These are phyloP conservation scores for Tetraselmis chui DNA, from an alignment of 139 green algal genomes.

Conservation along the genomic window DNA sequence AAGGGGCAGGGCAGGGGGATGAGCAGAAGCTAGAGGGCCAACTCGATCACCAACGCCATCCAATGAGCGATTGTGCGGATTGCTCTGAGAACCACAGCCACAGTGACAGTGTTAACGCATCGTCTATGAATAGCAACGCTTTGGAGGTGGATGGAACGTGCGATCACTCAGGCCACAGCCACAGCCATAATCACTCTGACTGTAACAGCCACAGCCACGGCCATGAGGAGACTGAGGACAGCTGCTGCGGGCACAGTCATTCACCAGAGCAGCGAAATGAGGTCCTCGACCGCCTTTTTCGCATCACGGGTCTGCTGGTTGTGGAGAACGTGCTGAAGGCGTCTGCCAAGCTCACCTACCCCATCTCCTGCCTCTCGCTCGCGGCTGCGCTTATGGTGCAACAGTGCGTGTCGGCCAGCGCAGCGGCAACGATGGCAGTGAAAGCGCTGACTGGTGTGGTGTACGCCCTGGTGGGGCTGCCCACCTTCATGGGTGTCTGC, in stretches of 20 bases:
- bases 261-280: constrained; percentile 7
- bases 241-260: background rate
- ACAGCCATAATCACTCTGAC: background rate
- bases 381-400: background rate
- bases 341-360: constrained; percentile 17
- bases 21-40: too few relatives aligned
- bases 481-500: constrained; percentile 33
- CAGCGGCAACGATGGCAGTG: constrained; percentile 4
- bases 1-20: too few relatives aligned
- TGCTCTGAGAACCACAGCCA: constrained; percentile 12
- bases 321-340: constrained; percentile 33
- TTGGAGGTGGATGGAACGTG: constrained; percentile 1
- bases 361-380: constrained; percentile 10
- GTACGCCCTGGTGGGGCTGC: constrained; percentile 30
- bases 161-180: background rate
- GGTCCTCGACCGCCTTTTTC: constrained; percentile 27
- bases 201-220: background rate
- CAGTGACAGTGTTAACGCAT: constrained; percentile 9
- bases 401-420: background rate
- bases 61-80: too few relatives aligned
- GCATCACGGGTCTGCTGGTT: constrained; percentile 21
- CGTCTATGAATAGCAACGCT: background rate
- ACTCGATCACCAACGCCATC: too few relatives aligned
- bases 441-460: constrained; percentile 16
- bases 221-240: constrained; percentile 4